These are phyloP conservation scores for Rhododendron simsii DNA, from an alignment of 148 eudicot species.

Conservation along the genomic window DNA sequence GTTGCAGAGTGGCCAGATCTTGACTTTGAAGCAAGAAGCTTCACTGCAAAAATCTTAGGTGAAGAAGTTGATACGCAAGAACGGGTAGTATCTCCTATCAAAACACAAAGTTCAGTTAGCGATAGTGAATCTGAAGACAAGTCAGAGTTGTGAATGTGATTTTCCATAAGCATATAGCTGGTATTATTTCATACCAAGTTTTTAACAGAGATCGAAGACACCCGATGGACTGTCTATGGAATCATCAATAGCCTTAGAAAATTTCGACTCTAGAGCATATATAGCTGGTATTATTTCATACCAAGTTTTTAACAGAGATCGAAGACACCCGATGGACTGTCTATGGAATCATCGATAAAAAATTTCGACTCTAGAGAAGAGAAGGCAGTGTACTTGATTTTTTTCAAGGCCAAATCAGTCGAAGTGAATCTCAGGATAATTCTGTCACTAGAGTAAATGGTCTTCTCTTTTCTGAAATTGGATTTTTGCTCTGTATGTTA, in stretches of 20 bases:
- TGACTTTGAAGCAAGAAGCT: slow-evolving; percentile 71
- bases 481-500: background rate
- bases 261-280: background rate
- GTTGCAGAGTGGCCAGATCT: slow-evolving; percentile 86
- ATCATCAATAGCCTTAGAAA: background rate
- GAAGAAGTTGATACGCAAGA: slow-evolving; percentile 53
- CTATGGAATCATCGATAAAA: background rate
- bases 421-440: background rate
- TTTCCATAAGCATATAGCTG: background rate
- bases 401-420: background rate
- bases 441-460: background rate
- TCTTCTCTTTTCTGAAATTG: background rate
- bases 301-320: background rate
- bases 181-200: background rate
- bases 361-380: background rate
- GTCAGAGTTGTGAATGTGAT: slow-evolving; percentile 52
- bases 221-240: background rate
- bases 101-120: slow-evolving; percentile 10
- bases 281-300: background rate
- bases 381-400: background rate
- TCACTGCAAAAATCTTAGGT: slow-evolving; percentile 71
- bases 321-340: background rate
- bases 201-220: background rate
- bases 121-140: slow-evolving; percentile 33
- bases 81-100: slow-evolving; percentile 21